Evolutionary conservation across 2,329 filamentous ascomycete species (phyloP).

Genomic region (Talaromyces sp.): DNA sequence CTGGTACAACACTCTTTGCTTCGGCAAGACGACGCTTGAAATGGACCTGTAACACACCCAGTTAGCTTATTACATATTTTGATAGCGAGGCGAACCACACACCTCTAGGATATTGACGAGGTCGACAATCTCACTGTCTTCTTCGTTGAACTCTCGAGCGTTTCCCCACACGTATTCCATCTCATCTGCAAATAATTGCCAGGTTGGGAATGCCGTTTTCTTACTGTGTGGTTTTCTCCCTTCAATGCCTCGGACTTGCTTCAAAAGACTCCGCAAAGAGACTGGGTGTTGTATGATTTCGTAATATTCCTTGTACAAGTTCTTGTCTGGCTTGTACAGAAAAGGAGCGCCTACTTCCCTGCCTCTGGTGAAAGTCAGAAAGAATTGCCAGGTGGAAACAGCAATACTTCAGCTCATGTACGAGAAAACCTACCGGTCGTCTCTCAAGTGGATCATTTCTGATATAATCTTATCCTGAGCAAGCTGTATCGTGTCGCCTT

Average conservation of each 20-base stretch:
- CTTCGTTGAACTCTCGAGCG: constrained; percentile 84
- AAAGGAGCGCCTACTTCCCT: constrained; percentile 70
- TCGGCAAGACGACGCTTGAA: constrained; percentile 65
- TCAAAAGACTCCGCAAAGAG: constrained; percentile 71
- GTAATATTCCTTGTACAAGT: constrained; percentile 75
- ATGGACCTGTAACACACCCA: constrained; percentile 49
- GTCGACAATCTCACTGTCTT: constrained; percentile 76
- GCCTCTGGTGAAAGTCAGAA: constrained; percentile 40
- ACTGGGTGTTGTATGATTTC: constrained; percentile 74
- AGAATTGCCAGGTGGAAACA: constrained; percentile 1
- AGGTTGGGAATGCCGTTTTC: constrained; percentile 69
- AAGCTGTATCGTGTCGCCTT: constrained; percentile 71
- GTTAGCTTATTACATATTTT: constrained; percentile 14
- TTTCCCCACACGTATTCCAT: constrained; percentile 81
- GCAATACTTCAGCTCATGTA: background rate
- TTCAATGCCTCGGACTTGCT: constrained; percentile 67
- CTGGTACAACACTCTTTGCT: constrained; percentile 66
- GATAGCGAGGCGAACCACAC: constrained; percentile 20
- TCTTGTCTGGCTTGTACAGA: constrained; percentile 68
- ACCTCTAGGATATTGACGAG: constrained; percentile 77
- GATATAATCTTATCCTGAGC: constrained; percentile 81
- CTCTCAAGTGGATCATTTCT: constrained; percentile 50
- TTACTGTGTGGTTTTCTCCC: constrained; percentile 59
- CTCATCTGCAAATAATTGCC: constrained; percentile 75
- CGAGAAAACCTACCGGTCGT: constrained; percentile 7